These are phyloP conservation scores for Calonectria crousiana DNA, from an alignment of 2,329 filamentous ascomycete genomes.

Conservation along the genomic window DNA sequence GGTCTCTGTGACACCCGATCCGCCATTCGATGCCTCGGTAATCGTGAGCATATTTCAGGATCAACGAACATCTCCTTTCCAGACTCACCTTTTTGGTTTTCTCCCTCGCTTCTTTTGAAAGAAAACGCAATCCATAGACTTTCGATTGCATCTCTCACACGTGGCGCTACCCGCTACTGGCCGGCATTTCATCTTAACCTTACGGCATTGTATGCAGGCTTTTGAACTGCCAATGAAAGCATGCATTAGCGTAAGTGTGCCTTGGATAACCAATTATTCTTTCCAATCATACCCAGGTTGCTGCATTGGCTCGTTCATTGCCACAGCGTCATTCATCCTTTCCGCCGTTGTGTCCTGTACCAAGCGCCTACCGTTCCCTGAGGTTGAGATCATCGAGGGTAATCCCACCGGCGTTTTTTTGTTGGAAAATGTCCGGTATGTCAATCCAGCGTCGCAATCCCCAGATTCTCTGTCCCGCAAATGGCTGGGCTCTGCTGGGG, in stretches of 20 bases:
- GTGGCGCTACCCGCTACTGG: slow-evolving; percentile 31
- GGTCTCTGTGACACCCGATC: neutral
- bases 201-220: slow-evolving; percentile 53
- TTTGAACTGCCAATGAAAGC: slow-evolving; percentile 17
- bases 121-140: slow-evolving; percentile 52
- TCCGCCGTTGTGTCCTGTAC: neutral
- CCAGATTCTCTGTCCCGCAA: neutral
- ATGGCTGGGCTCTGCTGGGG: neutral
- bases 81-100: slow-evolving; percentile 49
- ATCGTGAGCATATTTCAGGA: neutral
- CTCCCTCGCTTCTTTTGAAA: slow-evolving; percentile 54
- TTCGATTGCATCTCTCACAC: slow-evolving; percentile 52
- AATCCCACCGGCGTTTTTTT: neutral
- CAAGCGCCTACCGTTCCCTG: neutral
- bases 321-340: neutral
- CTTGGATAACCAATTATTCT: too few species aligned
- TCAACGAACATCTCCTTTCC: neutral
- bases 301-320: neutral
- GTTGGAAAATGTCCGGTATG: neutral
- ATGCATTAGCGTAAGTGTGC: neutral
- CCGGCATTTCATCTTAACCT: slow-evolving; percentile 55
- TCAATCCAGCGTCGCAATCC: neutral
- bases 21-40: neutral
- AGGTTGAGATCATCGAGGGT: neutral
- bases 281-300: neutral